phyloP scores from a whole-genome alignment of 2,329 filamentous ascomycete species.

The Calonectria crousiana region DNA sequence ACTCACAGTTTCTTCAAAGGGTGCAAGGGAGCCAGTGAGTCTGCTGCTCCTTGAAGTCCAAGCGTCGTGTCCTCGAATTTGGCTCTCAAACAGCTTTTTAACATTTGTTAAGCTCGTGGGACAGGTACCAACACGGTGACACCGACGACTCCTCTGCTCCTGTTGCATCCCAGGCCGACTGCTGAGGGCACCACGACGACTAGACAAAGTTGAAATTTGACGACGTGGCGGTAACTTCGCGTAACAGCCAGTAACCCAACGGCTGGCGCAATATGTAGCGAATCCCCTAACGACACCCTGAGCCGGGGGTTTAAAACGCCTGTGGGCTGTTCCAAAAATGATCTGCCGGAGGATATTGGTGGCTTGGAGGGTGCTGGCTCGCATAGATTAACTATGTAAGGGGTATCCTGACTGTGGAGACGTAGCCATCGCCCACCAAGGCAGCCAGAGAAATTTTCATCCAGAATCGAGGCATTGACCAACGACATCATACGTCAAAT shows the following conservation, averaged over 20 bases:
- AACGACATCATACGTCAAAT: too few species aligned
- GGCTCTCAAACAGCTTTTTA: background rate
- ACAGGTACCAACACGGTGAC: background rate
- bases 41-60: background rate
- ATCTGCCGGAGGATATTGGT: slow-evolving; percentile 7
- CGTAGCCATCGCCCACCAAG: background rate
- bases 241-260: background rate
- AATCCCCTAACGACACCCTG: background rate
- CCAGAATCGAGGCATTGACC: background rate
- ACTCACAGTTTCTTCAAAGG: background rate
- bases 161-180: background rate
- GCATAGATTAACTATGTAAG: slow-evolving; percentile 19
- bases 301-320: background rate
- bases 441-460: background rate
- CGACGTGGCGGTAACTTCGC: background rate
- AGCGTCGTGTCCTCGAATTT: background rate
- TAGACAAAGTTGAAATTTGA: background rate
- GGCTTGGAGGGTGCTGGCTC: slow-evolving; percentile 9
- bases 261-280: background rate
- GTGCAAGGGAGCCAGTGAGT: background rate
- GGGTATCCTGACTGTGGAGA: slow-evolving; percentile 15
- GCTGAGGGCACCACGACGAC: background rate
- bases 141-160: background rate
- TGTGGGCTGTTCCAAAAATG: background rate
- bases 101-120: background rate